A percentile compares a stretch with the other conserved stretches of the same genome.
Conservation (phyloP, 2,329 filamentous ascomycete genomes). For the Pseudogymnoascus sp. region DNA sequence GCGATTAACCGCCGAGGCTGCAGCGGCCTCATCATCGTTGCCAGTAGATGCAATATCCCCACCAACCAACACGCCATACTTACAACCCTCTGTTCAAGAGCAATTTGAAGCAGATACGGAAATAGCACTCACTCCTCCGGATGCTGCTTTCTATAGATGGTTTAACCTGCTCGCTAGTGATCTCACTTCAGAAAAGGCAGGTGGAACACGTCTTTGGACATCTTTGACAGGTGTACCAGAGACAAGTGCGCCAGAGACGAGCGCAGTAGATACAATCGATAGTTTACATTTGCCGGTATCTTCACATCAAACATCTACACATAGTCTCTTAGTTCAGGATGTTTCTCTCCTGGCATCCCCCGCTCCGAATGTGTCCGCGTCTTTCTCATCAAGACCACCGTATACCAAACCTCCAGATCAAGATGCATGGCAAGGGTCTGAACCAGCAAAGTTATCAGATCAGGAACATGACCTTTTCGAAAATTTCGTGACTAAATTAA, state of each 20-base stretch:
- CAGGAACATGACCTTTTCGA: slow-evolving; percentile 23
- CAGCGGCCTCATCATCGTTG: not conserved
- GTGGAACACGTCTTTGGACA: not conserved
- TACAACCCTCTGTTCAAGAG: not conserved
- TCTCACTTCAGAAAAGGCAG: slow-evolving; percentile 2
- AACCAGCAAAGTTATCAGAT: slow-evolving; percentile 20
- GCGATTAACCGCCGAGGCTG: slow-evolving; percentile 1
- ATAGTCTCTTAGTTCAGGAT: not conserved
- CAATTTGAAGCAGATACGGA: slow-evolving; percentile 4
- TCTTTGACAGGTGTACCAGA: slow-evolving; percentile 16
- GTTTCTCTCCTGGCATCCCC: not conserved
- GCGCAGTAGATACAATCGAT: not conserved
- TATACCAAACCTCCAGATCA: slow-evolving; percentile 17
- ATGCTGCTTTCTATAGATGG: slow-evolving; percentile 15
- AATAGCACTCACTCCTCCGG: slow-evolving; percentile 10
- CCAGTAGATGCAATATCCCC: slow-evolving; percentile 3
- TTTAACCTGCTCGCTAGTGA: slow-evolving; percentile 17
- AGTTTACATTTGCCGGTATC: not conserved
- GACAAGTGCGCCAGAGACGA: slow-evolving; percentile 15
- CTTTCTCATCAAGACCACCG: not conserved
- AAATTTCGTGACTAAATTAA: slow-evolving; percentile 25
- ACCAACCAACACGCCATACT: not conserved
- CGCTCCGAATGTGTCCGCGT: not conserved
- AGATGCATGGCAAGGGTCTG: slow-evolving; percentile 21
- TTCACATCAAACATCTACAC: not conserved